Evolutionary conservation across 2,329 filamentous ascomycete species (phyloP).

Genomic region (Colletotrichum sp.): DNA sequence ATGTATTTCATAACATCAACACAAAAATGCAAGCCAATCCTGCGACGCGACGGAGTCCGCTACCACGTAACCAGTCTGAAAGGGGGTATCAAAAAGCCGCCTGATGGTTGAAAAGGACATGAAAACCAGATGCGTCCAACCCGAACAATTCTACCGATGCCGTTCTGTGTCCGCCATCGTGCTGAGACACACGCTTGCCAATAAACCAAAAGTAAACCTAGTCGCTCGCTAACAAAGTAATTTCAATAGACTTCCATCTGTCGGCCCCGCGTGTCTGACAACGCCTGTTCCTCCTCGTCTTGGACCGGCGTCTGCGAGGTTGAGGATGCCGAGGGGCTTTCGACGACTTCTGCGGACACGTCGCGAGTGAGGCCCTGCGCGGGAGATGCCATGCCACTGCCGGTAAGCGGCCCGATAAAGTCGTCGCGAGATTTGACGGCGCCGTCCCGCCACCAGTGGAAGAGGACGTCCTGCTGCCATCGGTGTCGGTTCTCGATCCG

Average conservation of each 20-base stretch:
- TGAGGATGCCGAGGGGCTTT: not conserved
- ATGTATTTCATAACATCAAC: not conserved
- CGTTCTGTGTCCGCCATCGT: not conserved
- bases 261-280: not conserved
- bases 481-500: slow-evolving; percentile 36
- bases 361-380: not conserved
- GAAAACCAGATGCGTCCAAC: not conserved
- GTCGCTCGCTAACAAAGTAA: not conserved
- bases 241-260: not conserved
- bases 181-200: not conserved
- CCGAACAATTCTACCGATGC: not conserved
- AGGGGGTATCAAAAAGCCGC: slow-evolving; percentile 5
- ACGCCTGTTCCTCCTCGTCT: not conserved
- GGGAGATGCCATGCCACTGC: not conserved
- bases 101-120: not conserved
- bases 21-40: not conserved
- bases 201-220: not conserved
- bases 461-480: slow-evolving; percentile 43
- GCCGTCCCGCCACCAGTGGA: slow-evolving; percentile 40
- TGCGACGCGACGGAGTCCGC: not conserved
- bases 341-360: not conserved
- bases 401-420: slow-evolving; percentile 6
- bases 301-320: not conserved
- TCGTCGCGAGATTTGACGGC: slow-evolving; percentile 7
- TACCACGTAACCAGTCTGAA: not conserved